A percentile compares a stretch with the other conserved stretches of the same genome.
Conservation (phyloP, 1,284 basidiomycete species). For the Pyrrhoderma noxium region DNA sequence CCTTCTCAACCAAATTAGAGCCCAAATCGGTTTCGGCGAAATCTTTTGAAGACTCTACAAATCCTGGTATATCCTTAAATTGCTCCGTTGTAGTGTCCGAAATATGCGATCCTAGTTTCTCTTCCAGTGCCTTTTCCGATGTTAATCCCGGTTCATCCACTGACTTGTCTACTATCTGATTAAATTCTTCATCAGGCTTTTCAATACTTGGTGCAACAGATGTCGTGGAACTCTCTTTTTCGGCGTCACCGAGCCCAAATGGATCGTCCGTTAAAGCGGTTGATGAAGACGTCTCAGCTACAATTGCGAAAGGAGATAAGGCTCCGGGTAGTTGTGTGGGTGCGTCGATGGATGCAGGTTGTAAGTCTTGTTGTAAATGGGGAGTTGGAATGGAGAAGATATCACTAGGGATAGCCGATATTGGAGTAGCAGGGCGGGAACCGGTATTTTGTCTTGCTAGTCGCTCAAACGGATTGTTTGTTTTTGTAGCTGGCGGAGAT, state of each 20-base stretch:
- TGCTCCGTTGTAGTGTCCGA: conserved; percentile 22
- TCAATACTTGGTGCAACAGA: conserved; percentile 8
- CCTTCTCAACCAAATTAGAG: conserved; percentile 50
- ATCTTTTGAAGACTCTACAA: background rate
- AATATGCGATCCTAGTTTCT: too few relatives aligned
- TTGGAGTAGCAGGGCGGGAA: conserved; percentile 48
- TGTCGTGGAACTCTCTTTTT: conserved; percentile 21
- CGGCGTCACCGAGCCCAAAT: conserved; percentile 42
- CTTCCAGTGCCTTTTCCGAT: too few relatives aligned
- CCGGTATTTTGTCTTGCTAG: conserved; percentile 44
- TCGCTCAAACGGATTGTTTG: conserved; percentile 92
- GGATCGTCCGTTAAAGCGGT: conserved; percentile 36
- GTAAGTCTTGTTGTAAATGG: conserved; percentile 12
- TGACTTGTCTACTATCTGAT: too few relatives aligned
- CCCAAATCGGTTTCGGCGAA: conserved; percentile 9
- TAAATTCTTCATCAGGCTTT: conserved; percentile 15
- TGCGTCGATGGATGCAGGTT: conserved; percentile 12
- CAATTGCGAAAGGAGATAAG: conserved; percentile 6
- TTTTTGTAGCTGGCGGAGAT: conserved; percentile 47
- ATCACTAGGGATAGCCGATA: conserved; percentile 38
- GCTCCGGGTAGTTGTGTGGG: background rate
- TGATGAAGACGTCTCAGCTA: conserved; percentile 14
- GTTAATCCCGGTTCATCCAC: too few relatives aligned
- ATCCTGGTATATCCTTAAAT: conserved; percentile 23
- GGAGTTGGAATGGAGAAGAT: conserved; percentile 30